phyloP scores from a whole-genome alignment of 805 yeast genomes.

The Wickerhamiella azymoides region DNA sequence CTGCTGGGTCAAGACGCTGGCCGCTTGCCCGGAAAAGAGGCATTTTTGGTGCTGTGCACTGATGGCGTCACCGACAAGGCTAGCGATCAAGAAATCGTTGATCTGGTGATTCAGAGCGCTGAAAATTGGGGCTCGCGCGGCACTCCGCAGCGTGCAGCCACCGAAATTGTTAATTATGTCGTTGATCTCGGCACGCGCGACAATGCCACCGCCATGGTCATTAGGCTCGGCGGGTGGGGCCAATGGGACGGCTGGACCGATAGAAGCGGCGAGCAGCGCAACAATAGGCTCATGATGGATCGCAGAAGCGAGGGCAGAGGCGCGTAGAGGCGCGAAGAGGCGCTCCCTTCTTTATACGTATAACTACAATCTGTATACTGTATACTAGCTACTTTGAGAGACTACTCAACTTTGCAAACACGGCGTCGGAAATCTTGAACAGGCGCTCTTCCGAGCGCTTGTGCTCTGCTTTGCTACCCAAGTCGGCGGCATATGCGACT shows the following conservation, averaged over 20 bases:
- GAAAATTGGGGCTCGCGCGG: constrained; percentile 48
- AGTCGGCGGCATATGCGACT: not conserved
- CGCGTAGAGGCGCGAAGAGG: too few relatives aligned
- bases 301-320: not conserved
- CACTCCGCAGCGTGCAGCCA: constrained; percentile 74
- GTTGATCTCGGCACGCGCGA: constrained; percentile 86
- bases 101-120: constrained; percentile 57
- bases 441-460: not conserved
- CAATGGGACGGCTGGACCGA: constrained; percentile 67
- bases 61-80: constrained; percentile 80
- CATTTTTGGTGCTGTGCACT: constrained; percentile 65
- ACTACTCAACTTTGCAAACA: not conserved
- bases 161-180: constrained; percentile 70
- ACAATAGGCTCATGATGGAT: constrained; percentile 30
- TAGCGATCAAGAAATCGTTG: constrained; percentile 84
- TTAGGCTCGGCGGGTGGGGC: constrained; percentile 85
- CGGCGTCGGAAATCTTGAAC: not conserved
- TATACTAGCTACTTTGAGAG: not conserved
- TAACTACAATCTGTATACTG: too few relatives aligned
- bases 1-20: constrained; percentile 14
- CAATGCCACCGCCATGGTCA: constrained; percentile 82
- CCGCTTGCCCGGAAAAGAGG: constrained; percentile 65
- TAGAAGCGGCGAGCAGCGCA: constrained; percentile 70
- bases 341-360: too few relatives aligned
- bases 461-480: not conserved